Conservation (phyloP, 1,139 yeast genomes). For the Hyphopichia pseudoburtonii region DNA sequence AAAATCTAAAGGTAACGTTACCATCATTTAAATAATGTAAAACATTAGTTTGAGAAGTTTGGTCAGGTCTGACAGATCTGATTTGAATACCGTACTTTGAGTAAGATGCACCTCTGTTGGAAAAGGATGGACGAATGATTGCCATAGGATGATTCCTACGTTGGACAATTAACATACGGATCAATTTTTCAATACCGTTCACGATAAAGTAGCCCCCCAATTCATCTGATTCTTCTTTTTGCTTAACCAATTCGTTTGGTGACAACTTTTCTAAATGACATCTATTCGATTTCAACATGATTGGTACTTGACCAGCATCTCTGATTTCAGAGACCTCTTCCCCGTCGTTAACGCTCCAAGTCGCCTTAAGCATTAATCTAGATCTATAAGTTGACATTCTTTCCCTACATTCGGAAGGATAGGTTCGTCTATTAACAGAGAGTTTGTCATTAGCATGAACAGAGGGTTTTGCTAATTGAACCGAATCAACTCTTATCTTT, state of each 20-base stretch:
- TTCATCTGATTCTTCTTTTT: slow-evolving; percentile 92
- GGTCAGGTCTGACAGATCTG: slow-evolving; percentile 93
- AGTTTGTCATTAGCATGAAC: slow-evolving; percentile 75
- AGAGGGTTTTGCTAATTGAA: slow-evolving; percentile 81
- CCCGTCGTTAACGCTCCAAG: slow-evolving; percentile 84
- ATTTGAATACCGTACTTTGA: slow-evolving; percentile 91
- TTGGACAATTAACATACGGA: slow-evolving; percentile 97
- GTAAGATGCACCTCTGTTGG: slow-evolving; percentile 90
- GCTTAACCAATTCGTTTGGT: slow-evolving; percentile 75
- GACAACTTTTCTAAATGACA: slow-evolving; percentile 85
- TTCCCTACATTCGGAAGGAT: slow-evolving; percentile 89
- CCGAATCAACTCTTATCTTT: slow-evolving; percentile 76
- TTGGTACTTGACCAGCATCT: slow-evolving; percentile 90
- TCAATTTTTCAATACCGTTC: slow-evolving; percentile 93
- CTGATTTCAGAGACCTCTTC: slow-evolving; percentile 80
- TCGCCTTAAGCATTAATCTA: slow-evolving; percentile 70
- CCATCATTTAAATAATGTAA: slow-evolving; percentile 95
- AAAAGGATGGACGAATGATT: slow-evolving; percentile 89
- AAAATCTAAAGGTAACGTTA: slow-evolving; percentile 91
- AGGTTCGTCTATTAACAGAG: slow-evolving; percentile 76
- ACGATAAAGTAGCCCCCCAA: slow-evolving; percentile 95
- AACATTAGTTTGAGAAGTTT: slow-evolving; percentile 95
- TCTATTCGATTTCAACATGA: slow-evolving; percentile 86
- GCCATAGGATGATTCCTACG: slow-evolving; percentile 99
- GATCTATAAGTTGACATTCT: slow-evolving; percentile 77